Evolutionary conservation across 2,329 filamentous ascomycete species (phyloP).

Genomic region (Aspergillus arachidicola): DNA sequence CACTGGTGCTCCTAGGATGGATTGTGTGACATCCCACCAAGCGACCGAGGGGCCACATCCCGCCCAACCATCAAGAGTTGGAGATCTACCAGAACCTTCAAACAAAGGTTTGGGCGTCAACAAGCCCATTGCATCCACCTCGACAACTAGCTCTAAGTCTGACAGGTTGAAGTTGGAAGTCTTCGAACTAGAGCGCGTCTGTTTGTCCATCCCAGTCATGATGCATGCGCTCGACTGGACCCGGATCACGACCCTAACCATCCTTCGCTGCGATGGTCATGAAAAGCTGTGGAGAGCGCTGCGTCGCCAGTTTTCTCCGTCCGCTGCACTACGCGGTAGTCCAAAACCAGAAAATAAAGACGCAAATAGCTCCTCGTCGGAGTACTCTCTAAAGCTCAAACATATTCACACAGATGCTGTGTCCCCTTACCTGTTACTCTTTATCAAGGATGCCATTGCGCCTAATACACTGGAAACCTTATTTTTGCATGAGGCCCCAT

Average conservation of each 20-base stretch:
- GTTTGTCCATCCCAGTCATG: conserved; percentile 72
- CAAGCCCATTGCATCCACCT: neutral
- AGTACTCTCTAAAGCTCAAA: conserved; percentile 69
- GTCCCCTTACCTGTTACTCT: conserved; percentile 68
- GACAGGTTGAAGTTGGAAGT: conserved; percentile 64
- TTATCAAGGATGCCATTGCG: conserved; percentile 75
- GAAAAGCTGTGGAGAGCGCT: conserved; percentile 76
- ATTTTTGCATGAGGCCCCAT: conserved; percentile 70
- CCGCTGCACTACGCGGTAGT: conserved; percentile 10
- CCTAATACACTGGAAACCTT: conserved; percentile 79
- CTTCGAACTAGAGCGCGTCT: conserved; percentile 74
- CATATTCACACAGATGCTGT: conserved; percentile 75
- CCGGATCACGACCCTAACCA: conserved; percentile 68
- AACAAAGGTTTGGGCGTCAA: neutral
- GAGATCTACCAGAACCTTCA: conserved; percentile 10
- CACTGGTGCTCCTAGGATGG: neutral
- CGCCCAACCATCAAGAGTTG: neutral
- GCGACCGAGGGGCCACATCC: neutral
- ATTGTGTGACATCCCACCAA: neutral
- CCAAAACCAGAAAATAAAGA: conserved; percentile 13
- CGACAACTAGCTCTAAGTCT: conserved; percentile 5
- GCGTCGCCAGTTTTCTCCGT: conserved; percentile 61
- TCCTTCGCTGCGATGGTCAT: conserved; percentile 72
- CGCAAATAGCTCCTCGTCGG: conserved; percentile 25
- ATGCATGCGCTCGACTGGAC: conserved; percentile 75